Evolutionary conservation across 116 monocot genomes (phyloP), one percentile per base, ranked within the genome.

Genomic region (Trichopus zeylanicus): DNA sequence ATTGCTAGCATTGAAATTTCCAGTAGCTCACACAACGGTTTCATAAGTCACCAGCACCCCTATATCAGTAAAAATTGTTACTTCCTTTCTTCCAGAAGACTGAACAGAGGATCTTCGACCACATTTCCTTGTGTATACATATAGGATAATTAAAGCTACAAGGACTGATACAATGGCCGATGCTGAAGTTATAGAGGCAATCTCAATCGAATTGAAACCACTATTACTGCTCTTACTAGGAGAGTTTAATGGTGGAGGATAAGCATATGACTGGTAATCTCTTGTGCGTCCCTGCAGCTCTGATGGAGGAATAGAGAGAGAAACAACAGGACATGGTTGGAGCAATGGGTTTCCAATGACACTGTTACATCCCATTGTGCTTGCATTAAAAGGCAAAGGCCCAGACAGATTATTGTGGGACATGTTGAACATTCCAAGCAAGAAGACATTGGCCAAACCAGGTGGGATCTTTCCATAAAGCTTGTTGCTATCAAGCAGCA

Each of bases 321-420:
- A 70, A 19, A 53, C 26, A 11, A 52, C 25, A 42, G 31, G 59
- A 34, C 82, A 86, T 7, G 89, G 46, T 18, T 73, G 73, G 28
- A 90, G 73, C 12, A 77, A 52, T 22, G 74, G 80, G 60, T 89
- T 94, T 7, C 94, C 89, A 54, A 65, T 26, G 22, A 80, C 38
- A 75, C 82, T 75, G 31, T 79, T 53, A 59, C 87, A 87, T 26
- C 39, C 67, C 57, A 68, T 26, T 7, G n/a, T 30, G 31, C 24
- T 53, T 10, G 54, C 32, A 63, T 75, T 74, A 31, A 53, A 46
- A 24, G 78, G 82, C 48, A 82, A 55, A 10, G 75, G 46, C 31
- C 82, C 87, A 54, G 82, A 79, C 52, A 82, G 70, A 62, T 82
- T 79, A 73, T 87, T 87, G 55, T 69, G 78, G 18, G 87, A 87